These are phyloP conservation scores for Pichia californica DNA, from an alignment of 805 yeast species.

Conservation along the genomic window DNA sequence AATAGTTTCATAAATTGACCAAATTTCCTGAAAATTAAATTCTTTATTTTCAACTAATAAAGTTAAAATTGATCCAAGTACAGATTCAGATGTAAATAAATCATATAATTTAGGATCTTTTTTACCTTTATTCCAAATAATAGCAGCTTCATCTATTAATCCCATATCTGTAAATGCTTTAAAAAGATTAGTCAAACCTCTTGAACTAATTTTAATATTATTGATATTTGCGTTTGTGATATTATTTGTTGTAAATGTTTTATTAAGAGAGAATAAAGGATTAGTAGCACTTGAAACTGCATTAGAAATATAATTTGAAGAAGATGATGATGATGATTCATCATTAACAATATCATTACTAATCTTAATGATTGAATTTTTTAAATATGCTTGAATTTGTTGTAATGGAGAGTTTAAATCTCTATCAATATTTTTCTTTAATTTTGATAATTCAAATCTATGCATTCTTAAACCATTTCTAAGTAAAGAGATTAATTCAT, in stretches of 20 bases:
- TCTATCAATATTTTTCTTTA: conserved; percentile 51
- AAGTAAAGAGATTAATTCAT: conserved; percentile 41
- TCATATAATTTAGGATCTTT: conserved; percentile 32
- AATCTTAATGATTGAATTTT: conserved; percentile 38
- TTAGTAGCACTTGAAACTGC: background rate
- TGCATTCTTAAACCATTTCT: conserved; percentile 52
- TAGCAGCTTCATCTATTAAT: conserved; percentile 53
- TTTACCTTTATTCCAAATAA: conserved; percentile 61
- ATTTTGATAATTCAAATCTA: conserved; percentile 44
- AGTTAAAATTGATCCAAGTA: conserved; percentile 66
- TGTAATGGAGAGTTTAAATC: conserved; percentile 46
- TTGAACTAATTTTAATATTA: conserved; percentile 36
- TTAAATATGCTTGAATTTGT: conserved; percentile 39
- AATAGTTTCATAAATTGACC: conserved; percentile 41
- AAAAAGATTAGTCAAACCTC: conserved; percentile 50
- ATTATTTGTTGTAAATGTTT: too few species aligned
- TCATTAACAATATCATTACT: conserved; percentile 32
- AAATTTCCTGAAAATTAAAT: conserved; percentile 51
- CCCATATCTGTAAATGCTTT: conserved; percentile 54
- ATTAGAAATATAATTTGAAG: background rate
- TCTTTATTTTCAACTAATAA: conserved; percentile 54
- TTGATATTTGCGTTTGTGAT: too few species aligned
- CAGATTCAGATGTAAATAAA: conserved; percentile 53
- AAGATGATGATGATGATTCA: background rate
- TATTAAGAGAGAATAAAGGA: too few species aligned